Evolutionary conservation across 192 early-diverging fungal species (phyloP).

Genomic region (Glomus cerebriforme): DNA sequence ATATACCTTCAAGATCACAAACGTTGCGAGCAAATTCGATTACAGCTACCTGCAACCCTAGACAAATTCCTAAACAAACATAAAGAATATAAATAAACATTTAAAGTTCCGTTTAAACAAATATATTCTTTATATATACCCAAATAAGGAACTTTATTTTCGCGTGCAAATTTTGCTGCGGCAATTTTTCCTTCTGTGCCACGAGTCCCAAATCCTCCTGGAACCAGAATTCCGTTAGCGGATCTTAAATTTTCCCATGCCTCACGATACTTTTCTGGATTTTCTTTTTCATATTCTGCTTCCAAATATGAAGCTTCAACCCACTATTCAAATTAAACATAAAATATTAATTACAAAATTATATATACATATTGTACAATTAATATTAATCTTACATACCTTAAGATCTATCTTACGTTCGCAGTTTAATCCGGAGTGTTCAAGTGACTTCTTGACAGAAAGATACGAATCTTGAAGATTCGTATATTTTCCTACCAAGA

Average conservation of each 20-base stretch:
- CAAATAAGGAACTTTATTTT: constrained; percentile 95
- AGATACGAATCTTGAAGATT: constrained; percentile 96
- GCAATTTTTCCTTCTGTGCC: constrained; percentile 96
- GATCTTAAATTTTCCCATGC: constrained; percentile 89
- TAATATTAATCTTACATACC: constrained; percentile 8
- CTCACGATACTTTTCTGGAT: constrained; percentile 94
- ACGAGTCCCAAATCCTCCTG: constrained; percentile 96
- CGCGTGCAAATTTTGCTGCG: constrained; percentile 96
- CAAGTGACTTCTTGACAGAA: constrained; percentile 94
- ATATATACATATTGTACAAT: not conserved
- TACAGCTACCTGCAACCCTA: constrained; percentile 96
- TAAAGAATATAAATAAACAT: not conserved
- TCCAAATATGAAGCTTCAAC: constrained; percentile 95
- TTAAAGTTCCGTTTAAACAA: not conserved
- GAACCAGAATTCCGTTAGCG: constrained; percentile 93
- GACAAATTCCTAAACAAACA: constrained; percentile 66
- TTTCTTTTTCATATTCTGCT: constrained; percentile 62
- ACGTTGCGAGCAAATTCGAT: constrained; percentile 97
- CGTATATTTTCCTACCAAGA: constrained; percentile 96
- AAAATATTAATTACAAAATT: not conserved
- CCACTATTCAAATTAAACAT: constrained; percentile 61
- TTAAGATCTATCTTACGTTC: constrained; percentile 79
- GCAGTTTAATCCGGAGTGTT: constrained; percentile 89
- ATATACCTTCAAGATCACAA: constrained; percentile 62
- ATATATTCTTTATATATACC: constrained; percentile 42